These are phyloP conservation scores for Kwoniella bestiolae DNA, from an alignment of 768 basidiomycete species.

Conservation along the genomic window DNA sequence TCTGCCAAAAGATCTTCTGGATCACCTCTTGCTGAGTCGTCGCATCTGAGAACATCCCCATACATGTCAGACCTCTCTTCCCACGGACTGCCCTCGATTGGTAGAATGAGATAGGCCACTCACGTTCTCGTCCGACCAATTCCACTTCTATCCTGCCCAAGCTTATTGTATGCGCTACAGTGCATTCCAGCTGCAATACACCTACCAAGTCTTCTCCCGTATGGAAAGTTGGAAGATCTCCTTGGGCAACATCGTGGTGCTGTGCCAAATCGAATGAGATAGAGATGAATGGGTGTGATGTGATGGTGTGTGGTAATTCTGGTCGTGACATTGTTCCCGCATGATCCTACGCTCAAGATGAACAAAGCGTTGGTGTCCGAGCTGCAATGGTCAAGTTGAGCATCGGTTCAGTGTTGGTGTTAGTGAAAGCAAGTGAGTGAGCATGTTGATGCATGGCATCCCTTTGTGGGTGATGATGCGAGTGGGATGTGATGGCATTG, in stretches of 20 bases:
- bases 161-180: not conserved
- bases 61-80: too few species aligned
- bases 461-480: not conserved
- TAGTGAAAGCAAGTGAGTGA: too few species aligned
- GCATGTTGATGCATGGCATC: not conserved
- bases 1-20: not conserved
- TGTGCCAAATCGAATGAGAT: not conserved
- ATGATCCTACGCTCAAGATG: not conserved
- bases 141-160: constrained; percentile 1
- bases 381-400: not conserved
- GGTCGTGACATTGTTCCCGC: not conserved
- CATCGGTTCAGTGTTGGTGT: not conserved
- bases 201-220: not conserved
- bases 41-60: too few species aligned
- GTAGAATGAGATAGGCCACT: not conserved
- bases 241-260: not conserved
- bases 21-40: not conserved
- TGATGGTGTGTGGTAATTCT: constrained; percentile 1
- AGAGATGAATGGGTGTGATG: not conserved
- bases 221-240: not conserved
- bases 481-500: not conserved
- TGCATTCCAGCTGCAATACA: not conserved
- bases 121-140: not conserved
- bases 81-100: too few species aligned
- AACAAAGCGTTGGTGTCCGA: not conserved